Evolutionary conservation across 768 basidiomycete species (phyloP), one percentile per base, ranked within the genome.

Genomic region (Terana coerulea): DNA sequence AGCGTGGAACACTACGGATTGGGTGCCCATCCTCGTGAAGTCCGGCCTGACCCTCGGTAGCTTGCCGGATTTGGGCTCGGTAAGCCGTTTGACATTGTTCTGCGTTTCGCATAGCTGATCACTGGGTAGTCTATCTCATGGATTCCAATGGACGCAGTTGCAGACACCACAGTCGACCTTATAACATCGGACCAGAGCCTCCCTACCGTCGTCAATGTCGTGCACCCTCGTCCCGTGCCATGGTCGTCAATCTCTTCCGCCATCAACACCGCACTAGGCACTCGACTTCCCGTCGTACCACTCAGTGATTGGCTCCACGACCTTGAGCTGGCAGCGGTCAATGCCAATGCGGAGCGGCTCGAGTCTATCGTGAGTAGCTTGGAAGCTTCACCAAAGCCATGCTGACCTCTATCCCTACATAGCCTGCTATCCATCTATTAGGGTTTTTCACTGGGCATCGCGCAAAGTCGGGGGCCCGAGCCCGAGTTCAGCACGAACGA

Each of bases 1-100:
- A 5, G 47, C 61, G 17, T 68, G 67, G 67, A 59, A 61, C 22
- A 57, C 55, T 10, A 52, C 55, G 5, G 67, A 68, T 37, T 69
- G 68, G 68, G 55, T 69, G 1, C 68, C 68, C 10, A 52, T 59
- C 17, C 39, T 57, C 26, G 52, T 57, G 46, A 58, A 60, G 46
- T 60, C 59, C 2, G 56, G 59, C 36, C 5, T 58, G 30, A 31
- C 56, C 3, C 43, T 60, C 2, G 54, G 52, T 2, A 28, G 30
- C 6, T 29, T 58, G 0, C 59, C 56, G 1, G 42, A 41, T 12
- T 37, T 51, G 2, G 42, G 30, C 12, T 37, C 37, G 37, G 59
- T 58, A 33, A 21, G 59, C 53, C 17, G 19, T 19, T 15, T 5
- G 35, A n/a, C 17, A n/a, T n/a, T n/a, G n/a, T n/a, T n/a, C n/a